Evolutionary conservation across 495 filamentous ascomycete species (phyloP), one percentile per base, ranked within the genome.

Genomic region (Hypomontagnella monticulosa): DNA sequence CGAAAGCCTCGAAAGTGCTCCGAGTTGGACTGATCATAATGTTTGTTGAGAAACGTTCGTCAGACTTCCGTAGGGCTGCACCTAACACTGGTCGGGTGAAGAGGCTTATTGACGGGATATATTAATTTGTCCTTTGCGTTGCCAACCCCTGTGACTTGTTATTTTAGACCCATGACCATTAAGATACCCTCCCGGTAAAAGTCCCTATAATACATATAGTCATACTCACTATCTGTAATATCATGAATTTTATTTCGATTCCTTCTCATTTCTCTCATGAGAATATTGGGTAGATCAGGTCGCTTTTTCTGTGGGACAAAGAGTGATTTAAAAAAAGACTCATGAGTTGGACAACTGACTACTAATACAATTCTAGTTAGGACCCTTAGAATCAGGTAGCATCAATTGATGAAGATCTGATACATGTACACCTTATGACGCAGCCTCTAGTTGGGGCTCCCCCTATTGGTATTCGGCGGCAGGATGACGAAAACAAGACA

Each of bases 341-440:
- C 37, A 37, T 44, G 61, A 46, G 18, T 46, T 19, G 33, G 36
- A 20, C 11, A 37, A 15, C 14, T 15, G 5, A 16, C 12, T 42
- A 36, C 63, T 66, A 66, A 58, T 46, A 60, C 55, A 1, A 55
- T 48, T 66, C 42, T 32, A 36, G 63, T 66, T 66, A 61, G 37
- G 51, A 61, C 43, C 42, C 51, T 2, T 55, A 23, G 33, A 50
- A 3, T 34, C 46, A 61, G 43, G 51, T 67, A 51, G 40, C 63
- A 66, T n/a, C n/a, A n/a, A n/a, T n/a, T n/a, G n/a, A n/a, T 51
- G 38, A 61, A 51, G 47, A 44, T 57, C 59, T 27, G 58, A 59
- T 67, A 61, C 33, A 54, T 40, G 19, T 40, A 59, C 50, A 15
- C 60, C 43, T 60, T 63, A 69, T 69, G 66, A 69, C 66, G 66